Conservation (phyloP, 140 eudicot genomes). For the Erigeron philadelphicus region DNA sequence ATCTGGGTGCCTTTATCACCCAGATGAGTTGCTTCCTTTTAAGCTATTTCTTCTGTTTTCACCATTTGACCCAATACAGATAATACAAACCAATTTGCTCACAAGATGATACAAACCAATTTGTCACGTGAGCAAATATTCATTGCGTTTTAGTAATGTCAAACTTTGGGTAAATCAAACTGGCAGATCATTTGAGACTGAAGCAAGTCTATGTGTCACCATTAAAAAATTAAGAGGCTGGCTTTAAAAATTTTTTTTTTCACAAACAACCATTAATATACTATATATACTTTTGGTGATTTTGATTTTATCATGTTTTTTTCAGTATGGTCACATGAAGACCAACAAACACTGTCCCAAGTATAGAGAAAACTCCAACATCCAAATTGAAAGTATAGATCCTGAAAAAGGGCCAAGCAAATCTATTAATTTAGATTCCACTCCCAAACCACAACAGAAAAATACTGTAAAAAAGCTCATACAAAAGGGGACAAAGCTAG, state of each 20-base stretch:
- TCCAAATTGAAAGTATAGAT: constrained; percentile 55
- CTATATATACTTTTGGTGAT: not conserved
- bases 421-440: constrained; percentile 37
- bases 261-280: not conserved
- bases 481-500: constrained; percentile 49
- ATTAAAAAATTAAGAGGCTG: not conserved
- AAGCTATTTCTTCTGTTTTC: too few species aligned
- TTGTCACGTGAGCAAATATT: too few species aligned
- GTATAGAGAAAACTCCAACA: constrained; percentile 63
- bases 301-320: constrained; percentile 11
- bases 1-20: too few species aligned
- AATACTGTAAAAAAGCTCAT: constrained; percentile 39
- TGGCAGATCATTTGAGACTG: too few species aligned
- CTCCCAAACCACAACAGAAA: constrained; percentile 48
- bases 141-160: not conserved
- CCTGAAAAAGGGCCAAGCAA: constrained; percentile 43
- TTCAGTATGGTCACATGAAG: constrained; percentile 93
- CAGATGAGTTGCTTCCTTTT: too few species aligned
- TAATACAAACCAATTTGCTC: too few species aligned
- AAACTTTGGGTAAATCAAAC: not conserved
- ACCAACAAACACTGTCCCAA: constrained; percentile 92
- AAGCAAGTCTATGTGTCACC: not conserved
- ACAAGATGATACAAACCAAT: too few species aligned
- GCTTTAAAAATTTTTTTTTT: not conserved
- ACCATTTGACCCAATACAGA: too few species aligned